Evolutionary conservation across 495 filamentous ascomycete genomes (phyloP).

Genomic region (Lophiostoma macrostomum): DNA sequence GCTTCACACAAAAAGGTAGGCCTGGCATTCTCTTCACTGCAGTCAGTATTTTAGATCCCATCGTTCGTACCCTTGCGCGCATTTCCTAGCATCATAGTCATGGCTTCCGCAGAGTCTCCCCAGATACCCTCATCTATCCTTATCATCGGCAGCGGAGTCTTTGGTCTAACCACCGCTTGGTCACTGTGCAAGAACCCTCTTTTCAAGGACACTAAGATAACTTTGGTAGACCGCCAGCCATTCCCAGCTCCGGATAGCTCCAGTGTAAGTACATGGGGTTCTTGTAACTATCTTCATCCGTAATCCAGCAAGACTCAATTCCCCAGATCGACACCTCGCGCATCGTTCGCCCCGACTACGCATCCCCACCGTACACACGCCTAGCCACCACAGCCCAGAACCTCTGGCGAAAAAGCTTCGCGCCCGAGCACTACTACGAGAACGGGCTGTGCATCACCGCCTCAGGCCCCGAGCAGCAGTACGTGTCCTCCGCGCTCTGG

Average conservation of each 20-base stretch:
- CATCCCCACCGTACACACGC: conserved; percentile 53
- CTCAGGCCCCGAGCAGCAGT: conserved; percentile 50
- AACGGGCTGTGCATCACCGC: conserved; percentile 70
- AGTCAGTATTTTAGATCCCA: background rate
- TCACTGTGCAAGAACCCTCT: conserved; percentile 48
- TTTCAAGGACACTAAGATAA: conserved; percentile 52
- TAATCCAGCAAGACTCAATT: background rate
- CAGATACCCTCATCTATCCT: conserved; percentile 38
- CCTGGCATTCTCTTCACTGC: conserved; percentile 6
- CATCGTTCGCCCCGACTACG: conserved; percentile 67
- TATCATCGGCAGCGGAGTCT: conserved; percentile 64
- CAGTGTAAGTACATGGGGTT: conserved; percentile 27
- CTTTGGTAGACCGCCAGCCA: conserved; percentile 56
- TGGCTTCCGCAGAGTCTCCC: background rate
- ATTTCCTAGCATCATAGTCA: background rate
- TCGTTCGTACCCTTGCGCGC: background rate
- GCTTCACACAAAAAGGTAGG: conserved; percentile 2
- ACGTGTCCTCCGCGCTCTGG: conserved; percentile 62
- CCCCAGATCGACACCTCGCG: conserved; percentile 40
- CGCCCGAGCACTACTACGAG: conserved; percentile 69
- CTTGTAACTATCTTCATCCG: no score
- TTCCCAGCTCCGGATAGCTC: conserved; percentile 39
- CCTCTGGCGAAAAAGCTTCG: conserved; percentile 65
- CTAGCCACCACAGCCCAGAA: conserved; percentile 65
- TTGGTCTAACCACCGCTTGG: conserved; percentile 64